A percentile compares a stretch with the other conserved stretches of the same genome.
Evolutionary conservation across 176 grass and related monocot species (phyloP).

Genomic region (Raddia guianensis): DNA sequence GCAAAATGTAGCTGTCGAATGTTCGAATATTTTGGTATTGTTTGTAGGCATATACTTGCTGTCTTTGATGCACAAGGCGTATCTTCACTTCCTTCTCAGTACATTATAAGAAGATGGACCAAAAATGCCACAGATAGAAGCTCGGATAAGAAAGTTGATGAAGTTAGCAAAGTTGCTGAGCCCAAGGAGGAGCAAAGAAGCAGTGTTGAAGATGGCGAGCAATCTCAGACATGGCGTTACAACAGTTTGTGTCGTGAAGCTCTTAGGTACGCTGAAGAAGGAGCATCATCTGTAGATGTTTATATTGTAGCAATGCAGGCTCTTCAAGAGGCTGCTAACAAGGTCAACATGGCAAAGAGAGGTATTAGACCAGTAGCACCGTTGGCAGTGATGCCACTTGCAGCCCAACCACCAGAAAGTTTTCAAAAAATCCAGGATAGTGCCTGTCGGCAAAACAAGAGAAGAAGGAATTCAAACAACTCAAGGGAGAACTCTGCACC

Average conservation of each 20-base stretch:
- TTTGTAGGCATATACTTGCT: constrained; percentile 59
- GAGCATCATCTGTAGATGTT: constrained; percentile 57
- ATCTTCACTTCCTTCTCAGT: constrained; percentile 55
- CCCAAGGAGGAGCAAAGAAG: constrained; percentile 52
- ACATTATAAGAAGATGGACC: constrained; percentile 57
- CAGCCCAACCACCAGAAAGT: constrained; percentile 44
- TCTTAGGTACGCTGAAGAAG: constrained; percentile 65
- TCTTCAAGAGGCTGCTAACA: constrained; percentile 68
- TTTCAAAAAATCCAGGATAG: constrained; percentile 40
- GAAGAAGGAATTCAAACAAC: constrained; percentile 53
- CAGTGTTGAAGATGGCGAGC: constrained; percentile 42
- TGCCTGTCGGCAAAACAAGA: constrained; percentile 49
- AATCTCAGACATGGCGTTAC: constrained; percentile 58
- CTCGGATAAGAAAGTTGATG: constrained; percentile 36
- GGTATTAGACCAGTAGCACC: constrained; percentile 53
- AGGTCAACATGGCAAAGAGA: constrained; percentile 62
- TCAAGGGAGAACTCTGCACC: constrained; percentile 35
- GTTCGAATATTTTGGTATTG: constrained; percentile 59
- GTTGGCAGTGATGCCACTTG: constrained; percentile 62
- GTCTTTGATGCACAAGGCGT: constrained; percentile 45
- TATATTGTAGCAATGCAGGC: constrained; percentile 66
- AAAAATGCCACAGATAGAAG: constrained; percentile 54
- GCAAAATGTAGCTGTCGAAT: constrained; percentile 54
- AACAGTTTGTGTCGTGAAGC: constrained; percentile 63
- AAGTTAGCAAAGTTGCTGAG: constrained; percentile 38